A percentile compares a stretch with the other conserved stretches of the same genome.
Conservation (phyloP, 306 rosid genomes). For the Quercus engelmannii region DNA sequence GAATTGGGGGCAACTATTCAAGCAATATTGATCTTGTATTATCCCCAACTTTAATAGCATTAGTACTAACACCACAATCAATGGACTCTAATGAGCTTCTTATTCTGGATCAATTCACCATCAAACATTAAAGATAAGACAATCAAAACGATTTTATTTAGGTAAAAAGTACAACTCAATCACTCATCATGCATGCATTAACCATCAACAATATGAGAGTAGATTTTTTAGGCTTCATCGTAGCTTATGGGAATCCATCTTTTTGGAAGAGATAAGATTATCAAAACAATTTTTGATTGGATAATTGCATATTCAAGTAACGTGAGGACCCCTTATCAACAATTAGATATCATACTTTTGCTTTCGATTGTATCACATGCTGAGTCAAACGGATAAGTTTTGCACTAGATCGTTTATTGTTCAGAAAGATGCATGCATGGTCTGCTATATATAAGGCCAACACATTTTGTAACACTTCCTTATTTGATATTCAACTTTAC, state of each 20-base stretch:
- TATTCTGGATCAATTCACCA: background rate
- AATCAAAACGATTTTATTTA: background rate
- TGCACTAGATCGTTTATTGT: slow-evolving; percentile 19
- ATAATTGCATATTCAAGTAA: slow-evolving; percentile 35
- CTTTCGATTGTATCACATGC: slow-evolving; percentile 23
- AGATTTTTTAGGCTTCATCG: background rate
- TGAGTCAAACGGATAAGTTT: slow-evolving; percentile 44
- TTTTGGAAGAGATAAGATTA: slow-evolving; percentile 32
- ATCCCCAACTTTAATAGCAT: background rate
- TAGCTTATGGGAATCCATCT: slow-evolving; percentile 26
- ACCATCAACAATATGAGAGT: slow-evolving; percentile 7
- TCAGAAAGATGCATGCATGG: background rate
- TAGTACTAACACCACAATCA: background rate
- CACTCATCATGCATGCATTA: slow-evolving; percentile 24
- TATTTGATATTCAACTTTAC: slow-evolving; percentile 20
- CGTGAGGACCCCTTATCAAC: slow-evolving; percentile 26
- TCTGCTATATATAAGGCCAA: slow-evolving; percentile 23
- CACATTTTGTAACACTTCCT: slow-evolving; percentile 28
- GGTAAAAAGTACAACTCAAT: background rate
- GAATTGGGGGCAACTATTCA: background rate
- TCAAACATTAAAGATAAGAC: background rate
- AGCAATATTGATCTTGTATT: background rate
- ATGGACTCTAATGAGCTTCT: background rate
- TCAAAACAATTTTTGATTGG: slow-evolving; percentile 36
- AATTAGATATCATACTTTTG: background rate